Percentiles rank a stretch among this genome's conserved stretches.
These are phyloP conservation scores for Apiospora arundinis DNA, from an alignment of 2,329 filamentous ascomycete species.

Conservation along the genomic window DNA sequence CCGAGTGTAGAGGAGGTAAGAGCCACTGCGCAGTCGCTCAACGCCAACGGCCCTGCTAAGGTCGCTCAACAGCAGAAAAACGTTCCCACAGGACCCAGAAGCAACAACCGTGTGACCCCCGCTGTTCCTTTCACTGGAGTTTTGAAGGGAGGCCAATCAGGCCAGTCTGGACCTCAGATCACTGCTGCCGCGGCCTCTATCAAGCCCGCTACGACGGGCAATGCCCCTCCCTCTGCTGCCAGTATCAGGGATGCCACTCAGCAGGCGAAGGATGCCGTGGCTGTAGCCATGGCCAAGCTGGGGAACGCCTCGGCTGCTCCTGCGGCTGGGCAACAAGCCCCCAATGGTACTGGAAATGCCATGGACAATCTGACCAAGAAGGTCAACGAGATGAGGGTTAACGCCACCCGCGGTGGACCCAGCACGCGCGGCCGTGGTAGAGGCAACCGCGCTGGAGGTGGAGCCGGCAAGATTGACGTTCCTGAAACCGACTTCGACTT, in stretches of 20 bases:
- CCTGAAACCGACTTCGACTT: slow-evolving; percentile 94
- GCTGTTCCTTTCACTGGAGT: slow-evolving; percentile 68
- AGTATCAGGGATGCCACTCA: slow-evolving; percentile 72
- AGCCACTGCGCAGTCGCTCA: slow-evolving; percentile 54
- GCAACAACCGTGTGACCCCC: slow-evolving; percentile 63
- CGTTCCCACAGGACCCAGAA: slow-evolving; percentile 53
- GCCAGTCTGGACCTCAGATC: slow-evolving; percentile 36
- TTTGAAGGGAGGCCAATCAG: slow-evolving; percentile 35
- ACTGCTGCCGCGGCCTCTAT: slow-evolving; percentile 37
- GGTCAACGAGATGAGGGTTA: slow-evolving; percentile 78
- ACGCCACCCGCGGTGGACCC: slow-evolving; percentile 57
- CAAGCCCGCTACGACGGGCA: slow-evolving; percentile 47
- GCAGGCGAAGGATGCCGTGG: slow-evolving; percentile 78
- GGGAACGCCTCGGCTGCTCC: slow-evolving; percentile 44
- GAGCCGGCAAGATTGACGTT: slow-evolving; percentile 78
- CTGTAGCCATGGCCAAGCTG: slow-evolving; percentile 79
- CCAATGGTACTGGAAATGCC: slow-evolving; percentile 49
- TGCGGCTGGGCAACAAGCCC: slow-evolving; percentile 34
- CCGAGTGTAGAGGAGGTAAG: slow-evolving; percentile 62
- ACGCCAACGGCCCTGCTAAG: slow-evolving; percentile 34
- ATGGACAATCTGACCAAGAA: slow-evolving; percentile 77
- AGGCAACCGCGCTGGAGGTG: slow-evolving; percentile 49
- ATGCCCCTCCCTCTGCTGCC: slow-evolving; percentile 45
- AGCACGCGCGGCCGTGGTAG: slow-evolving; percentile 53
- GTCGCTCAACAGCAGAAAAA: slow-evolving; percentile 45